Percentiles rank a stretch among this genome's conserved stretches.
Evolutionary conservation across 306 rosid species (phyloP).

Genomic region (Malus fusca): DNA sequence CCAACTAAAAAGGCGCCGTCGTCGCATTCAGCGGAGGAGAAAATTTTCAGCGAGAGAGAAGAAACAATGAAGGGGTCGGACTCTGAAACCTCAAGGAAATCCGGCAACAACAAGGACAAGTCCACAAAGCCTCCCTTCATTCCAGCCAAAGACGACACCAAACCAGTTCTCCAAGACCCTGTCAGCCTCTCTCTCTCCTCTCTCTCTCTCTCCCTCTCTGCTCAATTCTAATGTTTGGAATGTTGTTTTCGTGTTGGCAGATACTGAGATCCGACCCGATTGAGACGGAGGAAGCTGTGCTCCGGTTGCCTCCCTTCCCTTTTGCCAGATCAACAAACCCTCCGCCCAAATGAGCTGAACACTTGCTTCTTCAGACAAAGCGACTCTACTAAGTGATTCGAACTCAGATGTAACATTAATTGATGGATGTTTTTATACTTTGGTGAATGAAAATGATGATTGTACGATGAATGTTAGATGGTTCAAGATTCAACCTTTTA

Average conservation of each 20-base stretch:
- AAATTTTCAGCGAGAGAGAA: neutral
- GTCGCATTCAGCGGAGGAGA: neutral
- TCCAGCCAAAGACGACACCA: constrained; percentile 83
- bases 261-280: constrained; percentile 80
- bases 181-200: constrained; percentile 21
- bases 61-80: constrained; percentile 36
- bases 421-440: neutral
- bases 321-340: constrained; percentile 5
- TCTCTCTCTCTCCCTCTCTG: neutral
- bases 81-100: constrained; percentile 30
- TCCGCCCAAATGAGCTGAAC: neutral
- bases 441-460: neutral
- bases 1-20: neutral
- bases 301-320: constrained; percentile 61
- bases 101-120: constrained; percentile 9
- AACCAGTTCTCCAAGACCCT: constrained; percentile 86
- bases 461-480: neutral
- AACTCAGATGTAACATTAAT: neutral
- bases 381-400: too few relatives aligned
- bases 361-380: too few relatives aligned
- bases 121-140: constrained; percentile 50
- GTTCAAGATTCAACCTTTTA: neutral
- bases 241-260: constrained; percentile 24
- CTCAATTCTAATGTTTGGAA: neutral
- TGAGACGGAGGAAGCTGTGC: constrained; percentile 83